These are phyloP conservation scores for Hamamelis virginiana DNA, from an alignment of 164 flowering plant genomes.

Conservation along the genomic window DNA sequence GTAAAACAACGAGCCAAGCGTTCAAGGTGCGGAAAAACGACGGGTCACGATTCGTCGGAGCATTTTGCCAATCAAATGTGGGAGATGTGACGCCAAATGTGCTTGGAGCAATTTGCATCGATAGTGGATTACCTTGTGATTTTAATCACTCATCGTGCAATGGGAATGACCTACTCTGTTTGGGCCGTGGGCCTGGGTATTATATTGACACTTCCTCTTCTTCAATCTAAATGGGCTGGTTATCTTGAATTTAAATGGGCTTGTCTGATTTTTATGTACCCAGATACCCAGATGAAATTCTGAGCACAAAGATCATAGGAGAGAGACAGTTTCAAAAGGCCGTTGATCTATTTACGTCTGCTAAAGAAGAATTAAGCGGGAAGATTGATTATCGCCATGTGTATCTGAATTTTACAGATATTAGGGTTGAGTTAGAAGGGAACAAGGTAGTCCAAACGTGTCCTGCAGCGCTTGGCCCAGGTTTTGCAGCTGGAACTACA, in stretches of 20 bases:
- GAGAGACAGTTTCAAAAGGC: slow-evolving; percentile 59
- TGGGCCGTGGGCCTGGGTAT: slow-evolving; percentile 73
- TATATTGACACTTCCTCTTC: slow-evolving; percentile 15
- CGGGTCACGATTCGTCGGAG: slow-evolving; percentile 47
- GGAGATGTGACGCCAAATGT: slow-evolving; percentile 74
- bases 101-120: slow-evolving; percentile 61
- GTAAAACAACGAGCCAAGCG: slow-evolving; percentile 32
- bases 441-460: slow-evolving; percentile 42
- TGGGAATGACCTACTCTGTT: slow-evolving; percentile 50
- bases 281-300: slow-evolving; percentile 65
- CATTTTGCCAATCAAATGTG: slow-evolving; percentile 72
- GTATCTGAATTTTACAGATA: slow-evolving; percentile 50
- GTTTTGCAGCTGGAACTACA: slow-evolving; percentile 73
- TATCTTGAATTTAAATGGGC: neutral
- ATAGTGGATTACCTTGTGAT: slow-evolving; percentile 53
- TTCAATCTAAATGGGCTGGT: neutral
- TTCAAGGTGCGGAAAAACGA: slow-evolving; percentile 49
- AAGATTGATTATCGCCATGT: slow-evolving; percentile 52
- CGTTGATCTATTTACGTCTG: slow-evolving; percentile 41
- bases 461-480: slow-evolving; percentile 67
- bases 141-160: slow-evolving; percentile 59
- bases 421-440: slow-evolving; percentile 42
- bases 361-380: slow-evolving; percentile 38
- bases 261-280: neutral
- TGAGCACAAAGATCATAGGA: slow-evolving; percentile 66